Conservation (phyloP, 495 filamentous ascomycete genomes). For the Astrothelium subdiscretum region DNA sequence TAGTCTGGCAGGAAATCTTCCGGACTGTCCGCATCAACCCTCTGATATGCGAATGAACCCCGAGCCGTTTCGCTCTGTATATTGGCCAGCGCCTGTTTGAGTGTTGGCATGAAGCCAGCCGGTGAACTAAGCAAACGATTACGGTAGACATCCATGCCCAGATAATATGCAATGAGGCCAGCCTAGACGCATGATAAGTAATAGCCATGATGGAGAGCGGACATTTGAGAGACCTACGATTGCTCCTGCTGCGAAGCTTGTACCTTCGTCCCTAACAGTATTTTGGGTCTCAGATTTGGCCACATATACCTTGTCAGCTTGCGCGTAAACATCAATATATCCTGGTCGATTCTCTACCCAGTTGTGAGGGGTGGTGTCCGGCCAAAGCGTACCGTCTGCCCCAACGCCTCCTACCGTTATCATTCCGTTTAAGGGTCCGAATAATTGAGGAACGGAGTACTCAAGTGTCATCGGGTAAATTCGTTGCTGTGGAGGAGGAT, state of each 20-base stretch:
- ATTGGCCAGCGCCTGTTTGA: not conserved
- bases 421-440: not conserved
- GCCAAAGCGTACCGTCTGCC: not conserved
- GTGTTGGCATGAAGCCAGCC: not conserved
- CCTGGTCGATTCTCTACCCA: not conserved
- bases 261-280: not conserved
- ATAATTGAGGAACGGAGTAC: not conserved
- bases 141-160: not conserved
- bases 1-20: not conserved
- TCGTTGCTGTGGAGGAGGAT: not conserved
- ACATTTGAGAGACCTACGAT: not conserved
- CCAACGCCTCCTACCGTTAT: not conserved
- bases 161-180: not conserved
- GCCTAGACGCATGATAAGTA: not conserved
- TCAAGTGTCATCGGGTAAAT: not conserved
- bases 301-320: not conserved
- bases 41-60: not conserved
- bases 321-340: not conserved
- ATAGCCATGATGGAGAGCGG: not conserved
- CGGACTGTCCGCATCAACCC: not conserved
- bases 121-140: not conserved
- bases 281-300: not conserved
- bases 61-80: not conserved
- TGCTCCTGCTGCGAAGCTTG: not conserved
- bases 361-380: not conserved